Evolutionary conservation across 2,329 filamentous ascomycete species (phyloP).

Genomic region (Graphiopsis chlorocephala): DNA sequence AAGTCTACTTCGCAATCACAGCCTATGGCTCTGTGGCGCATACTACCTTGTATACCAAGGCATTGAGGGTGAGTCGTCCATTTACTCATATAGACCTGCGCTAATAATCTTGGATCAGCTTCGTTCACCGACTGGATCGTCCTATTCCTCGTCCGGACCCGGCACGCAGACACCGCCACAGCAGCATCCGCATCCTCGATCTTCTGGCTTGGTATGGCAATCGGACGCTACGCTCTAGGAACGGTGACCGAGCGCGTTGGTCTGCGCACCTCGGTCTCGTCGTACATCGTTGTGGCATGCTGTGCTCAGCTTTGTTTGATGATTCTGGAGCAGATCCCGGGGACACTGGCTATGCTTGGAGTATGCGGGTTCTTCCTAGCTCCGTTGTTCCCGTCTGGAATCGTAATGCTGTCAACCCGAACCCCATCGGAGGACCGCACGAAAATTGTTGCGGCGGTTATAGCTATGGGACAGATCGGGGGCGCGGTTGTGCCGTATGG

Average conservation of each 20-base stretch:
- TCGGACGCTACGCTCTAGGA: constrained; percentile 2
- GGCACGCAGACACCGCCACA: background rate
- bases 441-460: background rate
- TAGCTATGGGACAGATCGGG: constrained; percentile 9
- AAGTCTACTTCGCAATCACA: background rate
- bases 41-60: constrained; percentile 8
- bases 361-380: constrained; percentile 5
- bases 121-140: constrained; percentile 13
- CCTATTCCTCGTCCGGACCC: background rate
- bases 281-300: background rate
- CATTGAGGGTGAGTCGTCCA: background rate
- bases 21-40: background rate
- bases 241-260: background rate
- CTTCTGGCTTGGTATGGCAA: constrained; percentile 7
- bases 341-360: background rate
- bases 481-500: constrained; percentile 1
- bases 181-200: constrained; percentile 4
- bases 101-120: background rate
- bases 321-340: background rate
- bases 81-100: background rate
- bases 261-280: background rate
- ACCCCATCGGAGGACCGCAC: background rate
- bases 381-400: constrained; percentile 3
- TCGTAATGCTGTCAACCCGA: background rate
- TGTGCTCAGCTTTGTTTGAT: background rate